A percentile compares a stretch with the other conserved stretches of the same genome.
Conservation (phyloP, 371 early-diverging fungal genomes). For the Capniomyces stellatus region DNA sequence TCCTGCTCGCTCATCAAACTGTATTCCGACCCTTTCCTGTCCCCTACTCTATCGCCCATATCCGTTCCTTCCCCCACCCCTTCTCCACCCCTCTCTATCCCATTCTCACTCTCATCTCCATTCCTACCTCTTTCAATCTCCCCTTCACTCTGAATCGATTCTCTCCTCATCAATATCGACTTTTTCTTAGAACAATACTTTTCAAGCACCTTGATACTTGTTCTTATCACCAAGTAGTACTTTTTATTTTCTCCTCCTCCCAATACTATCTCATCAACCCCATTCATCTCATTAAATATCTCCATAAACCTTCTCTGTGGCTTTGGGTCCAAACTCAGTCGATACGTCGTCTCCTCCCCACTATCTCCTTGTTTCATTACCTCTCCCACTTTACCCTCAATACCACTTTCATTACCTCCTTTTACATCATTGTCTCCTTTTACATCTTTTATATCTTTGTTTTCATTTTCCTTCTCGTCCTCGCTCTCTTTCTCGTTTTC, state of each 20-base stretch:
- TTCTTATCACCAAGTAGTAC: conserved; percentile 13
- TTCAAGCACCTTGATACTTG: neutral
- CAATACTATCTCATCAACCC: conserved; percentile 3
- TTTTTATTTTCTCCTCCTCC: conserved; percentile 7
- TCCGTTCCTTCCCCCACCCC: neutral
- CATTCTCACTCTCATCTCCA: neutral
- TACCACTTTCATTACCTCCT: too few species aligned
- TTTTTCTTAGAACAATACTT: too few species aligned
- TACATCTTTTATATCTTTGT: conserved; percentile 3
- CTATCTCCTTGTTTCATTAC: too few species aligned
- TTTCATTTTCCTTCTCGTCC: neutral
- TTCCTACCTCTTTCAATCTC: neutral
- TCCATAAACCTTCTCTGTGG: conserved; percentile 16
- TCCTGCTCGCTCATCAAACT: too few species aligned
- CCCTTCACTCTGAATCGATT: neutral
- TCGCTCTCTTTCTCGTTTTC: neutral
- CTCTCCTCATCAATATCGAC: neutral
- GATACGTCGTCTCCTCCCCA: neutral
- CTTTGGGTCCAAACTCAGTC: conserved; percentile 7
- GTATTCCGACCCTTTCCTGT: neutral
- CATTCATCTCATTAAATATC: conserved; percentile 21
- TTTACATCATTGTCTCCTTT: too few species aligned
- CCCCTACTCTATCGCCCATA: neutral
- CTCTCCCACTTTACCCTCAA: conserved; percentile 4
- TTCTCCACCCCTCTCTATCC: neutral